phyloP scores from a whole-genome alignment of 176 grass and related monocot species.

The Cocos nucifera region DNA sequence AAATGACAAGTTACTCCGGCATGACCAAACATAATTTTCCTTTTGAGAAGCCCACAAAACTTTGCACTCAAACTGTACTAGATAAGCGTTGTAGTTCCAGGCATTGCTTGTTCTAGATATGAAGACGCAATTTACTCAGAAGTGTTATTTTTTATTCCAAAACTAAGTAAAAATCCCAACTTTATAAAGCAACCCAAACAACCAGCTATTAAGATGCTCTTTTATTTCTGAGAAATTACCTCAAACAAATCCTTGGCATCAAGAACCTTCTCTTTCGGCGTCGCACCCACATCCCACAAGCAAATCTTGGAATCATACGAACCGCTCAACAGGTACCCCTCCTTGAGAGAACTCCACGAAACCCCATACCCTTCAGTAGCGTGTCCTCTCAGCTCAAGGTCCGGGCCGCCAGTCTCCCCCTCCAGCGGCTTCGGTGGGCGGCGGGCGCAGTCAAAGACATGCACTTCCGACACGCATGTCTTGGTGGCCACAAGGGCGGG shows the following conservation, averaged over 20 bases:
- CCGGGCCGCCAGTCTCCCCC: conserved; percentile 28
- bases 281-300: conserved; percentile 63
- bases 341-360: conserved; percentile 62
- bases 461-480: conserved; percentile 60
- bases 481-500: conserved; percentile 65
- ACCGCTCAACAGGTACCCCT: conserved; percentile 73
- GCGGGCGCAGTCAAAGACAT: conserved; percentile 53
- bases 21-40: no score
- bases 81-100: no score
- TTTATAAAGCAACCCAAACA: no score
- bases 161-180: no score
- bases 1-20: no score
- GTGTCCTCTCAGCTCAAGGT: conserved; percentile 62
- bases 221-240: conserved; percentile 42
- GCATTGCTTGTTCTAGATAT: no score
- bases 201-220: background rate
- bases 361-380: conserved; percentile 78
- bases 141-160: no score
- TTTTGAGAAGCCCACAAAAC: no score
- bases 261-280: conserved; percentile 30
- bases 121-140: no score
- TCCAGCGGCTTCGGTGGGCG: background rate
- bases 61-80: no score
- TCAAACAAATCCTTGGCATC: conserved; percentile 70
- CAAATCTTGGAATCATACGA: conserved; percentile 95